Base-by-base conservation (phyloP, 2,329 filamentous ascomycete genomes). In the Colletotrichum godetiae region DNA sequence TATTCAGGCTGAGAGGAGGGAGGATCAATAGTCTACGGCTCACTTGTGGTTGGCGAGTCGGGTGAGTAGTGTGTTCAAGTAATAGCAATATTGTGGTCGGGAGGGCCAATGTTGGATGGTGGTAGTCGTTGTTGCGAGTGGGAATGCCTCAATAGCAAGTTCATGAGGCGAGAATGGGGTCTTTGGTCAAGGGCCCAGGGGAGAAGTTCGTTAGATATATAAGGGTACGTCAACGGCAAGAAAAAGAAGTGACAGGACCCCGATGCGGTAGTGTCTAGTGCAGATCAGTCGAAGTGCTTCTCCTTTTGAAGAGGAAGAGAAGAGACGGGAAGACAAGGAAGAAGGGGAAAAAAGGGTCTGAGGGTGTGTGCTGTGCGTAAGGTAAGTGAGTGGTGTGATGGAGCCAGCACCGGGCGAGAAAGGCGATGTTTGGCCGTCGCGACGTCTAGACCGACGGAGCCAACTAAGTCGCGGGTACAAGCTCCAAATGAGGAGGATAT, bases 91-190 rank as follows among this genome's bases (percentile, higher is more conserved):
- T 58, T 62, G 52, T 55, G 53, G 65, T 29, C 59, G 75, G 62
- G 77, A 77, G 79, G 76, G 79, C 78, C 76, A 68, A 77, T 75
- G 76, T 77, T 75, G 67, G 76, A 62, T 22, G 37, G 35, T n/a
- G 61, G 12, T 62, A 27, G 24, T 67, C n/a, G 42, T 53, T 52
- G 46, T 73, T 56, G 29, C 61, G 35, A 24, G 37, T 27, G n/a
- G 33, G 65, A 49, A 68, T 69, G 76, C 83, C 80, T 85, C 81
- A 85, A 77, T 85, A 85, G 79, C 84, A 80, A 83, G 79, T 76
- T 82, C 83, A 85, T 85, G 76, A 79, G 80, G 63, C 58, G 67
- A 42, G 31, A 15, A 52, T 22, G 59, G 46, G 61, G 27, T 27
- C 31, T 55, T 56, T 65, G 60, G 29, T 62, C 71, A 73, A 66